A percentile compares a stretch with the other conserved stretches of the same genome.
phyloP scores from a whole-genome alignment of 1,139 yeast species.

The Candida mesenterica region DNA sequence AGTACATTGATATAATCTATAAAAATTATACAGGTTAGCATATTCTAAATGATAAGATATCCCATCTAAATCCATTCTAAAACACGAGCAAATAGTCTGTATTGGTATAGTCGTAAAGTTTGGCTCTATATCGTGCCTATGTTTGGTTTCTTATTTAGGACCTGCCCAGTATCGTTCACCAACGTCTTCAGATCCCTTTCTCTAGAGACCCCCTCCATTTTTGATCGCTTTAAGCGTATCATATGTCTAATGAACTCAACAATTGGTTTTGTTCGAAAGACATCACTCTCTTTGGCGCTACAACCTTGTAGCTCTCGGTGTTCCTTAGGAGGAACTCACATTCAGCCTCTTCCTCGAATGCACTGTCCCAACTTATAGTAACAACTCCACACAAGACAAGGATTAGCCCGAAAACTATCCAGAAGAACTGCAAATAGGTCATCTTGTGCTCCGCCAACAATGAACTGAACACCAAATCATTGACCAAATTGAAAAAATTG shows the following conservation, averaged over 20 bases:
- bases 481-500: conserved; percentile 70
- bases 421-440: conserved; percentile 32
- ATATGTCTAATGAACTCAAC: conserved; percentile 27
- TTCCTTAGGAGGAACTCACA: neutral
- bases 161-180: too few species aligned
- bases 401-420: conserved; percentile 51
- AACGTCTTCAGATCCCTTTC: too few species aligned
- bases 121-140: too few species aligned
- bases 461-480: conserved; percentile 66
- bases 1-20: too few species aligned
- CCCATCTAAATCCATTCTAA: too few species aligned
- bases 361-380: conserved; percentile 45
- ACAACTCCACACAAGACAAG: conserved; percentile 56
- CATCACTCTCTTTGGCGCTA: conserved; percentile 25
- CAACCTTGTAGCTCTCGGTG: neutral
- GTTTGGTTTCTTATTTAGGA: too few species aligned
- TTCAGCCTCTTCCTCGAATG: conserved; percentile 23
- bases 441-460: conserved; percentile 33
- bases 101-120: too few species aligned
- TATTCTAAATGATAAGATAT: too few species aligned
- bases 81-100: too few species aligned
- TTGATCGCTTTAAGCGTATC: too few species aligned
- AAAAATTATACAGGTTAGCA: too few species aligned
- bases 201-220: too few species aligned
- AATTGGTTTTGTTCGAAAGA: conserved; percentile 52